These are phyloP conservation scores for Talaromyces verruculosus DNA, from an alignment of 2,329 filamentous ascomycete genomes.

Conservation along the genomic window DNA sequence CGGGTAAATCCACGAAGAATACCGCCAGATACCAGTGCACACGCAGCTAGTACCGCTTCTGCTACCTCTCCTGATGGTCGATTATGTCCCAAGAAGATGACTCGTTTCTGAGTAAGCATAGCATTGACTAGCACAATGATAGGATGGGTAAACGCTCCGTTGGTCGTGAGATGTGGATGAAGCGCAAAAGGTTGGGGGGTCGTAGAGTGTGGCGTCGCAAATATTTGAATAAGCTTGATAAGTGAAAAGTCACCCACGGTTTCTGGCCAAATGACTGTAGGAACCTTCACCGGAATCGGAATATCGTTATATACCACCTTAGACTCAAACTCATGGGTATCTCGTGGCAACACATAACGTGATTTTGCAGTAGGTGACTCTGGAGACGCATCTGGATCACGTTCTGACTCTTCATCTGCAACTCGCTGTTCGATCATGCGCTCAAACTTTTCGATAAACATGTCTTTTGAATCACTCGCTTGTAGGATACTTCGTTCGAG, in stretches of 20 bases:
- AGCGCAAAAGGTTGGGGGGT: conserved; percentile 79
- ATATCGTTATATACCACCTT: conserved; percentile 95
- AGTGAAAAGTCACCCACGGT: conserved; percentile 97
- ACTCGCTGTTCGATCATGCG: conserved; percentile 84
- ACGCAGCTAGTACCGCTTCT: conserved; percentile 96
- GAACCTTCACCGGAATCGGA: conserved; percentile 93
- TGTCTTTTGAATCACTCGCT: conserved; percentile 87
- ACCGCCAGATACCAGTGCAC: conserved; percentile 87
- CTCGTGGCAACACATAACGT: conserved; percentile 75
- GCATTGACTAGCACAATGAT: conserved; percentile 94
- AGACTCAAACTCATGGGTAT: conserved; percentile 97
- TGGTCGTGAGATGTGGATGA: conserved; percentile 91
- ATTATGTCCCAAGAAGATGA: conserved; percentile 95
- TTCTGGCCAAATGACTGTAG: conserved; percentile 88
- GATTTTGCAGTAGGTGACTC: conserved; percentile 57
- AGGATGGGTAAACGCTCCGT: conserved; percentile 84
- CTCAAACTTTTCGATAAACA: conserved; percentile 97
- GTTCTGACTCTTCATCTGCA: conserved; percentile 56
- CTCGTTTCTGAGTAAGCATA: conserved; percentile 89
- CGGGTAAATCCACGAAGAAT: conserved; percentile 91
- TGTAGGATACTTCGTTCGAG: conserved; percentile 85
- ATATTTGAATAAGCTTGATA: conserved; percentile 94
- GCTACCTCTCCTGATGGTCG: conserved; percentile 94
- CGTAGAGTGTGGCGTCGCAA: conserved; percentile 78
- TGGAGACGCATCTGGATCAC: conserved; percentile 33